These are phyloP conservation scores for Zygosaccharomyces lentus DNA, from an alignment of 805 yeast genomes.

Conservation along the genomic window DNA sequence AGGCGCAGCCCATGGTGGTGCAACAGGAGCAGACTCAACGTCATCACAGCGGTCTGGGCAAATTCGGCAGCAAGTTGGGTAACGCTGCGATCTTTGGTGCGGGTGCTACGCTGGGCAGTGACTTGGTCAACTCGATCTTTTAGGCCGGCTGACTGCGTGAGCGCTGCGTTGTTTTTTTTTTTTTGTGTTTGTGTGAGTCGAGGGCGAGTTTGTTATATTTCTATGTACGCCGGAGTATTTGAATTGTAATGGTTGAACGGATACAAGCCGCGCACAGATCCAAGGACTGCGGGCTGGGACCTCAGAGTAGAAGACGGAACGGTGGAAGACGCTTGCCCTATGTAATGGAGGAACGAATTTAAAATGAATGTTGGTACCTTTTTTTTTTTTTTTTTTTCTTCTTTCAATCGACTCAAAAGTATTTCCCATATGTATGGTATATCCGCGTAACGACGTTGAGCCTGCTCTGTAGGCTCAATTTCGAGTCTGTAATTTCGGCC, in stretches of 20 bases:
- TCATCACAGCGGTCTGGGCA: conserved; percentile 43
- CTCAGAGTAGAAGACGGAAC: too few species aligned
- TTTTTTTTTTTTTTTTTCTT: neutral
- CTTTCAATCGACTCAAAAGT: conserved; percentile 12
- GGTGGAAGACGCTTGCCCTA: too few species aligned
- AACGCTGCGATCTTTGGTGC: conserved; percentile 95
- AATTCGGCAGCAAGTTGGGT: conserved; percentile 76
- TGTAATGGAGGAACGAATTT: too few species aligned
- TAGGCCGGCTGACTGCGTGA: neutral
- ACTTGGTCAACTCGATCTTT: conserved; percentile 35
- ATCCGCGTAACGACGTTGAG: conserved; percentile 50
- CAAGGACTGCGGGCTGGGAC: neutral
- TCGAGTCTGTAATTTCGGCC: conserved; percentile 49
- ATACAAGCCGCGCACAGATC: neutral
- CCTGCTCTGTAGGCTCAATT: conserved; percentile 38
- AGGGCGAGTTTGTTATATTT: neutral
- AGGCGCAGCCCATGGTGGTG: conserved; percentile 24
- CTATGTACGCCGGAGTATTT: neutral
- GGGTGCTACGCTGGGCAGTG: conserved; percentile 90
- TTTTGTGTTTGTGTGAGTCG: neutral
- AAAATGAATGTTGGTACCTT: neutral
- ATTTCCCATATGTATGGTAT: conserved; percentile 54
- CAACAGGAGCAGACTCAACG: conserved; percentile 32
- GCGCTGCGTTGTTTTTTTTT: too few species aligned
- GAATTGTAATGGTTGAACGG: neutral